Percentiles rank a stretch among this genome's conserved stretches.
phyloP scores from a whole-genome alignment of 495 filamentous ascomycete genomes.

The Penicillium flavigenum region DNA sequence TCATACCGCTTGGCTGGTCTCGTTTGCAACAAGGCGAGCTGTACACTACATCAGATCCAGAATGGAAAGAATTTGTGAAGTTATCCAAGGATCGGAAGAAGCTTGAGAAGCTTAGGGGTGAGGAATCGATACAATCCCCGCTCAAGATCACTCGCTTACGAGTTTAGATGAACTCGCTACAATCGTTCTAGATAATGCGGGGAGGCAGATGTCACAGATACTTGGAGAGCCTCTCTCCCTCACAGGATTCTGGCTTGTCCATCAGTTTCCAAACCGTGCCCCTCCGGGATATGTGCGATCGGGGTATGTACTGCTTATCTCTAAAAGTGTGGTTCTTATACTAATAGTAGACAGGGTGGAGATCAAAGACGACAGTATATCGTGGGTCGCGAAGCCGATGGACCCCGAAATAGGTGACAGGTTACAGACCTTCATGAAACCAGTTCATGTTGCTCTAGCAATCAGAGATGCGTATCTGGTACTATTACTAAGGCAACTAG shows the following conservation, averaged over 20 bases:
- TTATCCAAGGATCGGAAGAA: conserved; percentile 53
- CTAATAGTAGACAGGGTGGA: conserved; percentile 45
- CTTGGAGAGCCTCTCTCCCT: conserved; percentile 52
- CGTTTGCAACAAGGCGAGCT: conserved; percentile 48
- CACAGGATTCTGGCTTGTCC: conserved; percentile 57
- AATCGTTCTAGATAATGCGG: conserved; percentile 40
- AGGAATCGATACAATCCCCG: conserved; percentile 9
- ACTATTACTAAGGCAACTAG: conserved; percentile 33
- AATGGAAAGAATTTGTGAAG: conserved; percentile 66
- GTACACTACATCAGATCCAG: conserved; percentile 64
- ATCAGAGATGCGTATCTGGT: conserved; percentile 38
- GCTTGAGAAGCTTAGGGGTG: conserved; percentile 52
- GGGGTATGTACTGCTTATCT: conserved; percentile 46
- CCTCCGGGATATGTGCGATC: conserved; percentile 59
- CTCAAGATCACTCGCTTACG: conserved; percentile 16
- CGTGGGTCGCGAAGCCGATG: conserved; percentile 50
- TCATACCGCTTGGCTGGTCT: conserved; percentile 63
- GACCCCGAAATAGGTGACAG: conserved; percentile 35
- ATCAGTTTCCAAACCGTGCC: conserved; percentile 57
- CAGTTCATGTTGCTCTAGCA: conserved; percentile 37
- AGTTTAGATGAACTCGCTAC: conserved; percentile 51
- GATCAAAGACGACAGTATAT: conserved; percentile 51
- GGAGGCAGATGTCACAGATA: conserved; percentile 33
- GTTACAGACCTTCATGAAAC: conserved; percentile 35
- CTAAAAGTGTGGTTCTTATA: conserved; percentile 5